Conservation (phyloP, 2,329 filamentous ascomycete species). For the Colletotrichum magnum region DNA sequence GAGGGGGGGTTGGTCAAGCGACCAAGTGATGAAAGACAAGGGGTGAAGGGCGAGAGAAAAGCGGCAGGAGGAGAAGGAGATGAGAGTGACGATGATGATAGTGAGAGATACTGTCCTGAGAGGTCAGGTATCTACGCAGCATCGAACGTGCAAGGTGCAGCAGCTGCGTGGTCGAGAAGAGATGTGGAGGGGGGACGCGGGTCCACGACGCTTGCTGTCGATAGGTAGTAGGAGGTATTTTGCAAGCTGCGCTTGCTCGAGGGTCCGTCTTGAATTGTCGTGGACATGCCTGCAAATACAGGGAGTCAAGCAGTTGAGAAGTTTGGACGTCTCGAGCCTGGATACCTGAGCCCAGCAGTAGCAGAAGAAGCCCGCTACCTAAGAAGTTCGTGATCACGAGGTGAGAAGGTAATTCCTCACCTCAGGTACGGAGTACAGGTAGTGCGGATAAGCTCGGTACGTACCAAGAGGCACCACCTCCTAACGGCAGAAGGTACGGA, state of each 20-base stretch:
- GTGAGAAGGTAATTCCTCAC: conserved; percentile 4
- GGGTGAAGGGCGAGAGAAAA: conserved; percentile 4
- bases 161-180: not conserved
- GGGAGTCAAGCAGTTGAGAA: too few species aligned
- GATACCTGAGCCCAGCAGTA: conserved; percentile 3
- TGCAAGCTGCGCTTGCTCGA: not conserved
- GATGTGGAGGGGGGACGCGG: conserved; percentile 9
- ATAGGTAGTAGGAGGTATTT: not conserved
- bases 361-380: not conserved
- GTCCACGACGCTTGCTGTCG: conserved; percentile 1
- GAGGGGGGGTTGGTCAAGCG: conserved; percentile 23
- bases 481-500: not conserved
- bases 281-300: too few species aligned
- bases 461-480: not conserved
- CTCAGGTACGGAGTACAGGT: not conserved
- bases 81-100: not conserved
- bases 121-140: conserved; percentile 1
- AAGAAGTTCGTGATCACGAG: conserved; percentile 16
- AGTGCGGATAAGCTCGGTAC: too few species aligned
- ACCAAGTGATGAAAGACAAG: conserved; percentile 12
- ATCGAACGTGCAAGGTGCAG: not conserved
- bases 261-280: too few species aligned
- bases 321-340: too few species aligned
- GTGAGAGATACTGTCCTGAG: not conserved
- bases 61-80: too few species aligned